Percentiles rank a stretch among this genome's conserved stretches.
These are phyloP conservation scores for Sphaerulina populicola DNA, from an alignment of 2,329 filamentous ascomycete species.

Conservation along the genomic window DNA sequence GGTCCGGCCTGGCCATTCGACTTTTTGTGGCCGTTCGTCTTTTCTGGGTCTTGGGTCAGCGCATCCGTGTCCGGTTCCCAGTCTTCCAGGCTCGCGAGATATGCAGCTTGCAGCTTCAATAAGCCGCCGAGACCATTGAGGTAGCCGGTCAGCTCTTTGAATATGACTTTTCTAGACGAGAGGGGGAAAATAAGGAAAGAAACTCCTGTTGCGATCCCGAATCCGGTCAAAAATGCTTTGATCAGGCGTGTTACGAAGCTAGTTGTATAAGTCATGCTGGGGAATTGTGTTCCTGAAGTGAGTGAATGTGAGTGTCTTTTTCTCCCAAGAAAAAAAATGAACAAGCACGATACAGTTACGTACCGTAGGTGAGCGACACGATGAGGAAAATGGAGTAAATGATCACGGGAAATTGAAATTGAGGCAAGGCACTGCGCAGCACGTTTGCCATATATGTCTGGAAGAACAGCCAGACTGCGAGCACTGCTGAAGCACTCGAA, in stretches of 20 bases:
- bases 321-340: neutral
- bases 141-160: slow-evolving; percentile 54
- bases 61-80: slow-evolving; percentile 39
- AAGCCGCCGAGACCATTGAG: slow-evolving; percentile 48
- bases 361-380: slow-evolving; percentile 53
- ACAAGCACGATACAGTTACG: neutral
- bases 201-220: slow-evolving; percentile 55
- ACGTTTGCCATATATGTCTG: slow-evolving; percentile 61
- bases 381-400: slow-evolving; percentile 61
- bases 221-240: slow-evolving; percentile 55
- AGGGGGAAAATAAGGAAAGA: slow-evolving; percentile 59
- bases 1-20: neutral
- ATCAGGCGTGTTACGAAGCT: slow-evolving; percentile 50
- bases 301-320: too few relatives aligned
- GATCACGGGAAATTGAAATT: slow-evolving; percentile 60
- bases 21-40: neutral
- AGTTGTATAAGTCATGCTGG: slow-evolving; percentile 47
- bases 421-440: slow-evolving; percentile 56
- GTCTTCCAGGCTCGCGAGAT: slow-evolving; percentile 55
- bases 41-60: neutral
- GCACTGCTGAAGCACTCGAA: slow-evolving; percentile 62
- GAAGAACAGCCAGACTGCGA: slow-evolving; percentile 62
- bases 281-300: slow-evolving; percentile 42
- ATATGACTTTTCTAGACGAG: slow-evolving; percentile 56
- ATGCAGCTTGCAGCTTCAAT: slow-evolving; percentile 54